Percentiles rank a stretch among this genome's conserved stretches.
These are phyloP conservation scores for Barnettozyma pratensis DNA, from an alignment of 805 yeast genomes.

Conservation along the genomic window DNA sequence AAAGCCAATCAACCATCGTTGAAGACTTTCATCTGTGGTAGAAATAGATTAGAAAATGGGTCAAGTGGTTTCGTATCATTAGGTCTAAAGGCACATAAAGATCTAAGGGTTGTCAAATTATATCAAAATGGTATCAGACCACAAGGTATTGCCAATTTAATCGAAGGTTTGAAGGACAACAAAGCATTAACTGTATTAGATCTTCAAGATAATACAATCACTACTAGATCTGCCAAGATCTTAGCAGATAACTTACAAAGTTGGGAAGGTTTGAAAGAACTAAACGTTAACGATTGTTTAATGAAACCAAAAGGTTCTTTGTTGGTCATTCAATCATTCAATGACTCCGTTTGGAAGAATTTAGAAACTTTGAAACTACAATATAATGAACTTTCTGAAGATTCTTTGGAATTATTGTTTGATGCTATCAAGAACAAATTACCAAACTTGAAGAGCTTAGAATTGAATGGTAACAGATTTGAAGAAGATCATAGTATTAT, in stretches of 20 bases:
- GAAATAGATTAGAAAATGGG: conserved; percentile 96
- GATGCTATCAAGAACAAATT: conserved; percentile 49
- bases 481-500: conserved; percentile 79
- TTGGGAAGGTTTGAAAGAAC: conserved; percentile 70
- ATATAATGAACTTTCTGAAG: conserved; percentile 77
- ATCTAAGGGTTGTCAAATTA: conserved; percentile 67
- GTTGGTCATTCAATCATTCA: conserved; percentile 44
- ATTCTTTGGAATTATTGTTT: conserved; percentile 55
- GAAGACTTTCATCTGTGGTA: conserved; percentile 90
- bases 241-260: conserved; percentile 53
- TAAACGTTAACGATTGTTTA: conserved; percentile 86
- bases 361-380: conserved; percentile 68
- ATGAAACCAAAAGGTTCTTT: conserved; percentile 75
- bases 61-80: conserved; percentile 80
- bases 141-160: conserved; percentile 73
- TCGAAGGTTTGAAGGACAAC: conserved; percentile 68
- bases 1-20: conserved; percentile 42
- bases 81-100: conserved; percentile 76
- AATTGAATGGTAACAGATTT: conserved; percentile 90
- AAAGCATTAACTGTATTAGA: conserved; percentile 64
- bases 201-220: conserved; percentile 93
- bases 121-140: conserved; percentile 98
- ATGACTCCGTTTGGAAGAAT: conserved; percentile 31
- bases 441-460: conserved; percentile 59
- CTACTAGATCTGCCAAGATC: conserved; percentile 57